Conservation (phyloP, 169 alveolate genomes). For the Fabrea salina region DNA sequence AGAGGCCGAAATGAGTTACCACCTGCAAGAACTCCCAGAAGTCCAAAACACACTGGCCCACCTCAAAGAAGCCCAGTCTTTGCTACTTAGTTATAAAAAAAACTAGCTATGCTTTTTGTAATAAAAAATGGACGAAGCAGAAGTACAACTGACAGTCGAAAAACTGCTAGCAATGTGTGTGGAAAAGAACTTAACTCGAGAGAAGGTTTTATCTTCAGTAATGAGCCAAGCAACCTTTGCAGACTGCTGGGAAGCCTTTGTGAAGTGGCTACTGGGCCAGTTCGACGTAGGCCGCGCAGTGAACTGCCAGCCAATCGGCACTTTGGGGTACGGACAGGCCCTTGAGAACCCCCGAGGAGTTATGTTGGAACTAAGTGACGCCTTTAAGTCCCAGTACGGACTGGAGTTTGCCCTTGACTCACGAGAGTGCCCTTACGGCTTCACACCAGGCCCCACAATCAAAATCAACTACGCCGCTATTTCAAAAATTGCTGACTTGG, state of each 20-base stretch:
- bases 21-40: no score
- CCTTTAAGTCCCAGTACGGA: neutral
- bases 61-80: no score
- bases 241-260: constrained; percentile 14
- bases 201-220: neutral
- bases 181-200: constrained; percentile 2
- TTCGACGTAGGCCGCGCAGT: constrained; percentile 34
- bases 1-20: no score
- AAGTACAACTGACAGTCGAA: constrained; percentile 20
- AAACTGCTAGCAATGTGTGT: constrained; percentile 19
- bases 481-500: constrained; percentile 46
- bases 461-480: constrained; percentile 59
- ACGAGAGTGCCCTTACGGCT: constrained; percentile 14
- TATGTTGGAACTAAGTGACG: neutral
- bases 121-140: constrained; percentile 29
- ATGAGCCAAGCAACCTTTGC: constrained; percentile 1
- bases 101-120: no score
- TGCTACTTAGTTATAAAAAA: no score
- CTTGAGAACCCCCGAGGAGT: constrained; percentile 16
- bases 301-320: constrained; percentile 4
- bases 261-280: constrained; percentile 24
- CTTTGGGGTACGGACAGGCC: constrained; percentile 14
- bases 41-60: no score
- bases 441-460: constrained; percentile 53
- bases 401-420: neutral